phyloP scores from a whole-genome alignment of 805 yeast genomes.

The Jamesozyma lodderae region DNA sequence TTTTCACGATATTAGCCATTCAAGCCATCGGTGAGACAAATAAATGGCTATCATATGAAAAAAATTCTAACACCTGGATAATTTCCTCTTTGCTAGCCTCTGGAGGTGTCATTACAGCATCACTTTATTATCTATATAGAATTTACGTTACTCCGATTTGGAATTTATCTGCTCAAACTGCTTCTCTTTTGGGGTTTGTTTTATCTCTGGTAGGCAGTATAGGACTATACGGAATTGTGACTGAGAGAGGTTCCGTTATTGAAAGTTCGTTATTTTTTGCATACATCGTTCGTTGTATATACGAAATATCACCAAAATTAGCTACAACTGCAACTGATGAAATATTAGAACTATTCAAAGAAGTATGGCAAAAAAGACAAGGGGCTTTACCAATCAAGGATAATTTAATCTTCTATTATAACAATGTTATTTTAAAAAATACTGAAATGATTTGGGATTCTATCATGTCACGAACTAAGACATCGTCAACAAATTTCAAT shows the following conservation, averaged over 20 bases:
- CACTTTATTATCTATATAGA: slow-evolving; percentile 70
- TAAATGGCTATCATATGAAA: slow-evolving; percentile 44
- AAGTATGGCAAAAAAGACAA: slow-evolving; percentile 31
- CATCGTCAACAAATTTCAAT: slow-evolving; percentile 1
- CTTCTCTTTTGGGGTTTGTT: slow-evolving; percentile 79
- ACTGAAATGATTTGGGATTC: slow-evolving; percentile 23
- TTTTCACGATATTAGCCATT: slow-evolving; percentile 82
- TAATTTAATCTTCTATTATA: slow-evolving; percentile 26
- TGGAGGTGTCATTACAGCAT: slow-evolving; percentile 66
- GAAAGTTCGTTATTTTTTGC: slow-evolving; percentile 82
- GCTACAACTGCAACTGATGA: slow-evolving; percentile 46
- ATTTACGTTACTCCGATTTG: slow-evolving; percentile 74
- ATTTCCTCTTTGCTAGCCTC: slow-evolving; percentile 62
- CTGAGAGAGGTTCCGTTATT: slow-evolving; percentile 79
- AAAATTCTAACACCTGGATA: slow-evolving; percentile 69
- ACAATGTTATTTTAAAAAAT: slow-evolving; percentile 21
- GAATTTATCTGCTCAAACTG: slow-evolving; percentile 59
- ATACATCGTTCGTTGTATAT: slow-evolving; percentile 85
- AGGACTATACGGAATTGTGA: slow-evolving; percentile 74
- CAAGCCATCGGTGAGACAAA: slow-evolving; percentile 85
- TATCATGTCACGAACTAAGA: slow-evolving; percentile 15
- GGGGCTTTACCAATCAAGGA: slow-evolving; percentile 27
- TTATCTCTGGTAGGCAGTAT: slow-evolving; percentile 66
- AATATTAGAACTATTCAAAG: slow-evolving; percentile 33
- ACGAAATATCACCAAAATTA: slow-evolving; percentile 85